Conservation (phyloP, 2,329 filamentous ascomycete genomes). For the Fusarium cyanostomum region DNA sequence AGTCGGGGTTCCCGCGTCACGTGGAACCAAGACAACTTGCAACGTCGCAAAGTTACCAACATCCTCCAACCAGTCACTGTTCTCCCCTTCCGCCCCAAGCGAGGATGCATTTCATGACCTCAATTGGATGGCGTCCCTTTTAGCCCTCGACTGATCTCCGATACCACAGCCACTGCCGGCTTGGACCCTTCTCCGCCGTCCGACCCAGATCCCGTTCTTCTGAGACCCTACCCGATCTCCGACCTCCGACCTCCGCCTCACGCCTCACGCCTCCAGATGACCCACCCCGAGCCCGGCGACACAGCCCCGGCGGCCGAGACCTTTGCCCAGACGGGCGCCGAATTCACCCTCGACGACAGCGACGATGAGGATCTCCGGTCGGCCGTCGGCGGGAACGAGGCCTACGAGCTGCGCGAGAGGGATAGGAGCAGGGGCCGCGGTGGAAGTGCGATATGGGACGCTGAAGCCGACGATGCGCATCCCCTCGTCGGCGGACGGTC, state of each 20-base stretch:
- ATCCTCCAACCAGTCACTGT: neutral
- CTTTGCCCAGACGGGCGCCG: constrained; percentile 53
- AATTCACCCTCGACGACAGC: constrained; percentile 50
- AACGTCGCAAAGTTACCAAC: neutral
- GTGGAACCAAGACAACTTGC: constrained; percentile 30
- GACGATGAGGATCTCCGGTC: constrained; percentile 49
- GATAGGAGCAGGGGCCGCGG: constrained; percentile 20
- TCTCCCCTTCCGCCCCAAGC: neutral
- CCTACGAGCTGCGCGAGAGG: constrained; percentile 46
- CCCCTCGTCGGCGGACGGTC: constrained; percentile 35
- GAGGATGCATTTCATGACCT: constrained; percentile 22
- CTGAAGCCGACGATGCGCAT: constrained; percentile 32
- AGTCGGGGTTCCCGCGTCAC: constrained; percentile 25
- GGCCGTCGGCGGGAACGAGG: constrained; percentile 45
- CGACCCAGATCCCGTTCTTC: neutral
- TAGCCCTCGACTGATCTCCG: constrained; percentile 3
- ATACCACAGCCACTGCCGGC: neutral
- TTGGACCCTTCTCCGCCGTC: neutral
- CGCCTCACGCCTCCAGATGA: constrained; percentile 36
- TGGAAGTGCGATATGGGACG: constrained; percentile 31
- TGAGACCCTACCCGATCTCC: neutral
- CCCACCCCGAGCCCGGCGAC: constrained; percentile 36
- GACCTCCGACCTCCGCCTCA: constrained; percentile 1
- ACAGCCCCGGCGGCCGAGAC: constrained; percentile 41
- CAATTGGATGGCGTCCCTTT: constrained; percentile 23